Conservation (phyloP, 164 flowering plant species). For the Protea cynaroides region DNA sequence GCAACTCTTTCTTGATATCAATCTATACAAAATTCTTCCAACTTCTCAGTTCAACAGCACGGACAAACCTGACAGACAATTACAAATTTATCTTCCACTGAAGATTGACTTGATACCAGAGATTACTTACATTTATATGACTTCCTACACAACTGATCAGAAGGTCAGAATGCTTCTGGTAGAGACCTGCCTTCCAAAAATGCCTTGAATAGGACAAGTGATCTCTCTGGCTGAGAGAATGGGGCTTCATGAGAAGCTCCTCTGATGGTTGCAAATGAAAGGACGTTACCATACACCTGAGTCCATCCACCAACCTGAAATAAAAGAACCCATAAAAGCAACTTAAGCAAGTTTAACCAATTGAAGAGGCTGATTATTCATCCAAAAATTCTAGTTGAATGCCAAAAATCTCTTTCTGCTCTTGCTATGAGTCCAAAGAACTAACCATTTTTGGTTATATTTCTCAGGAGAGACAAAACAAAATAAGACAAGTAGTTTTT, state of each 20-base stretch:
- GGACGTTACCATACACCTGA: constrained; percentile 34
- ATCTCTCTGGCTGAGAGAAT: constrained; percentile 48
- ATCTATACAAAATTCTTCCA: constrained; percentile 11
- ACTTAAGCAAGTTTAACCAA: too few species aligned
- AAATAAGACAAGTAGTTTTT: neutral
- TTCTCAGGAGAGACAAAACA: too few species aligned
- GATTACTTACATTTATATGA: constrained; percentile 1
- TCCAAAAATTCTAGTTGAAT: too few species aligned
- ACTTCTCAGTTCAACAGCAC: neutral
- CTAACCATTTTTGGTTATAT: too few species aligned
- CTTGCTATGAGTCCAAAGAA: too few species aligned
- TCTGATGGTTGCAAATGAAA: constrained; percentile 50
- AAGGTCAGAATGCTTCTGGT: constrained; percentile 19
- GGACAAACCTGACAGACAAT: neutral
- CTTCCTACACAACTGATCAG: neutral
- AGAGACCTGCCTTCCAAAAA: constrained; percentile 38
- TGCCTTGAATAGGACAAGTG: constrained; percentile 37
- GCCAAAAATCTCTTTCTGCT: too few species aligned
- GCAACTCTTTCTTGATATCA: neutral
- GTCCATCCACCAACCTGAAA: constrained; percentile 68
- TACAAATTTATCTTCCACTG: constrained; percentile 1
- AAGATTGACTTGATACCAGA: neutral
- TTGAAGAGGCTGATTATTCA: neutral
- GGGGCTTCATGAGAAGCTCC: constrained; percentile 62
- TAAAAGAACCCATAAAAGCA: neutral